Base-by-base conservation (phyloP, 192 early-diverging fungal species). In the Umbelopsis isabellina region DNA sequence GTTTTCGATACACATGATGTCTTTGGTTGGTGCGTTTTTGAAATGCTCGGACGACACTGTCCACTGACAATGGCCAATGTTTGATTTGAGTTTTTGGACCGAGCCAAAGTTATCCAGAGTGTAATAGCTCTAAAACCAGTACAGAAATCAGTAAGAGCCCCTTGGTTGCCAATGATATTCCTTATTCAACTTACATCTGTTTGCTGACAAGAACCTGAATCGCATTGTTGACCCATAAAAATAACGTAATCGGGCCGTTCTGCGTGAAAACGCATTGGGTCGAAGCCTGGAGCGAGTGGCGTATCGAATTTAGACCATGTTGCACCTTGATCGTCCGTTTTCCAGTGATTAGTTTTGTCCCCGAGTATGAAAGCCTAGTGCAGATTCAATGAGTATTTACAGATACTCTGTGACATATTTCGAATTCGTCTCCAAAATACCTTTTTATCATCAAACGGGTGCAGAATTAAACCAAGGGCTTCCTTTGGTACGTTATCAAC, bases 21-120 rank as follows among this genome's bases (percentile, higher is more conserved):
- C 82, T 16, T 92, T 85, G 16, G 82, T 84, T 3, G 91, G 83
- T 35, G 89, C 85, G 15, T 83, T 83, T 68, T 85, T 72, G 73
- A 92, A 90, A 50, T 84, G 75, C 21, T 74, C 67, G 11, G 86
- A 89, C 15, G 90, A 89, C 5, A 80, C 73, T 21, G 87, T 88
- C 92, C 92, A 96, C 46, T 88, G 73, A 71, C 94, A 96, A 69
- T 88, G 87, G 30, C 84, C 69, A 4, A 86, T 86, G 30, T 89
- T 82, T 10, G 72, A 55, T 33, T 87, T 83, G 46, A 95, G 76
- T 51, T 84, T 78, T 9, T 83, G 82, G 71, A 3, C 66, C 46
- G 86, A 71, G 1, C 74, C 80, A 79, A 97, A 95, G 25, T 84
- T 87, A 69, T 94, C 89, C 25, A 76, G 71, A 2, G 92, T 89